phyloP scores from a whole-genome alignment of 2,329 filamentous ascomycete species.

The Pseudogymnoascus sp. region DNA sequence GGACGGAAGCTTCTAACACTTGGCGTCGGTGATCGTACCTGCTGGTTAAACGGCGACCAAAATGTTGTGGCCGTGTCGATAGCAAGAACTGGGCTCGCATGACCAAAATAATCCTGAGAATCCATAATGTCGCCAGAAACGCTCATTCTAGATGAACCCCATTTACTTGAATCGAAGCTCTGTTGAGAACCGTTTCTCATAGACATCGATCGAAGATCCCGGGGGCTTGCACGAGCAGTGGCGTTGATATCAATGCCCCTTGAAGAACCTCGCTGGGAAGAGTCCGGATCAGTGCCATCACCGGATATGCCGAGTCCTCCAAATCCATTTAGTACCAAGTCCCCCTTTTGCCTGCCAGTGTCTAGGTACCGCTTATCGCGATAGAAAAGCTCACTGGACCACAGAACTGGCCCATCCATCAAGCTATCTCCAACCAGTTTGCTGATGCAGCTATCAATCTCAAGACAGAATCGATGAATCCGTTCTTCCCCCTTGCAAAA shows the following conservation, averaged over 20 bases:
- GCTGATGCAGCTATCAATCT: conserved; percentile 78
- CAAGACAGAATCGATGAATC: conserved; percentile 87
- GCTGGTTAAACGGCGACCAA: conserved; percentile 78
- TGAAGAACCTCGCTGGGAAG: conserved; percentile 28
- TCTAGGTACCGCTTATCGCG: conserved; percentile 59
- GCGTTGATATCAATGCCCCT: conserved; percentile 37
- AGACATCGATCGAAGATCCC: conserved; percentile 53
- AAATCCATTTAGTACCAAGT: conserved; percentile 41
- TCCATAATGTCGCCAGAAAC: conserved; percentile 61
- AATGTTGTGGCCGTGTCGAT: conserved; percentile 75
- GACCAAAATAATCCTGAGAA: conserved; percentile 63
- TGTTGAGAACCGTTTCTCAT: conserved; percentile 61
- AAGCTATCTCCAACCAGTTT: conserved; percentile 81
- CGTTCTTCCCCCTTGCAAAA: conserved; percentile 93
- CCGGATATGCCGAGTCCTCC: conserved; percentile 43
- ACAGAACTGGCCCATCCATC: conserved; percentile 77
- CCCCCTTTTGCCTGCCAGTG: conserved; percentile 43
- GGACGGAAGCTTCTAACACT: conserved; percentile 58
- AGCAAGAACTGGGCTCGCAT: conserved; percentile 61
- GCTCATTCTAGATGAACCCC: conserved; percentile 51
- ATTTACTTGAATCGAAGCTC: conserved; percentile 64
- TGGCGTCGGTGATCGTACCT: conserved; percentile 56
- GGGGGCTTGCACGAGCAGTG: conserved; percentile 45
- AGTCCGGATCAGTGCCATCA: conserved; percentile 33
- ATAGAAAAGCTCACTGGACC: conserved; percentile 84